Evolutionary conservation across 2,329 filamentous ascomycete genomes (phyloP), one percentile per base, ranked within the genome.

Genomic region (Monosporascus sp.): DNA sequence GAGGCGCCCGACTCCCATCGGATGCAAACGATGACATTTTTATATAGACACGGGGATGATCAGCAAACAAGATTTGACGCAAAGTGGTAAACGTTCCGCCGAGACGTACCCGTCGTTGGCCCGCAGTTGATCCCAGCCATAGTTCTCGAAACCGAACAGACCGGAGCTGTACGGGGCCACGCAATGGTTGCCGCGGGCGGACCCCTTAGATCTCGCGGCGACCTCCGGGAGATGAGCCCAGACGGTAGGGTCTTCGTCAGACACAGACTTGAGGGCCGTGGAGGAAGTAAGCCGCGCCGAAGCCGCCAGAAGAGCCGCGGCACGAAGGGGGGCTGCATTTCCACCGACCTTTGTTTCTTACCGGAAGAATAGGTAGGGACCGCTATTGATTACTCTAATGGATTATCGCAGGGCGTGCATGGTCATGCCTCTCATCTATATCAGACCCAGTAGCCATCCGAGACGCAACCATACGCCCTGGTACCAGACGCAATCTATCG

Each of bases 1-100:
- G 64, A 60, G 5, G 65, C 58, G 24, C 58, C 66, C 0, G 71
- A 73, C 52, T 77, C 73, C 74, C 74, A 77, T 43, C 74, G 70
- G 5, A 77, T 73, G 50, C 73, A 77, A 59, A 71, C 69, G 57
- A 72, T 69, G 58, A 73, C 61, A 14, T 54, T 60, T 43, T 53
- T 50, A 11, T 31, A 5, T 35, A 31, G 47, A 9, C 9, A 7
- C 7, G 41, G 14, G 22, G 14, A 31, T 19, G 31, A n/a, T 31
- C 24, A 46, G 24, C 24, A 46, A 8, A 9, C 24, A n/a, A 17
- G 2, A 14, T 46, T 2, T 16, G 5, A 46, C 3, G 5, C 3
- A 14, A 14, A n/a, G 22, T 14, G 22, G 14, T 7, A 9, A 3
- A 46, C 5, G 11, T 35, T 14, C 22, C 5, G 14, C 24, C 14